Percentiles rank a stretch among this genome's conserved stretches.
These are phyloP conservation scores for Fusarium duplospermum DNA, from an alignment of 2,329 filamentous ascomycete genomes.

Conservation along the genomic window DNA sequence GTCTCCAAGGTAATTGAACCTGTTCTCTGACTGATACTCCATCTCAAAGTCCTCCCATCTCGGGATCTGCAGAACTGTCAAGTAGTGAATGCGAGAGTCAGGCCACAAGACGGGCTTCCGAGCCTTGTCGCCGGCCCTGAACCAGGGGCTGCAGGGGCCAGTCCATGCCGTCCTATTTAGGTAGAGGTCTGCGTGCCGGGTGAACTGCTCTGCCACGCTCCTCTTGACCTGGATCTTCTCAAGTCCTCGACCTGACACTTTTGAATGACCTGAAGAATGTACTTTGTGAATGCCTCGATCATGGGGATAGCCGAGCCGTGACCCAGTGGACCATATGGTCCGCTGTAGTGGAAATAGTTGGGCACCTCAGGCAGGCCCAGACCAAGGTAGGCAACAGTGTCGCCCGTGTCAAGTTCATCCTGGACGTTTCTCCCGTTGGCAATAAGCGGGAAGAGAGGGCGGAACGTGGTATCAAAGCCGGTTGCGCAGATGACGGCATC, in stretches of 20 bases:
- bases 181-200: not conserved
- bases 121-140: not conserved
- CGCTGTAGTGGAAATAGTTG: not conserved
- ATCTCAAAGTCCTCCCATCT: constrained; percentile 2
- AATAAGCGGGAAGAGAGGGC: not conserved
- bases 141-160: not conserved
- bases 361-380: not conserved
- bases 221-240: not conserved
- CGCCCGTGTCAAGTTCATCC: not conserved
- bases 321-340: not conserved
- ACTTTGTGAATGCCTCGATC: not conserved
- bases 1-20: not conserved
- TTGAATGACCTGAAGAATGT: not conserved
- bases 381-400: not conserved
- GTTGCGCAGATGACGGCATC: not conserved
- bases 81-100: not conserved
- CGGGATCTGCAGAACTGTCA: not conserved
- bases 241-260: not conserved
- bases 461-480: not conserved
- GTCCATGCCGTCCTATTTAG: not conserved
- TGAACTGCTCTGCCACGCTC: not conserved
- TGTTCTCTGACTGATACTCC: not conserved
- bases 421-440: not conserved
- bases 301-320: not conserved
- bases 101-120: not conserved